Percentiles rank a stretch among this genome's conserved stretches.
Evolutionary conservation across 2,329 filamentous ascomycete species (phyloP).

Genomic region (Chrysosphaeria jannelii): DNA sequence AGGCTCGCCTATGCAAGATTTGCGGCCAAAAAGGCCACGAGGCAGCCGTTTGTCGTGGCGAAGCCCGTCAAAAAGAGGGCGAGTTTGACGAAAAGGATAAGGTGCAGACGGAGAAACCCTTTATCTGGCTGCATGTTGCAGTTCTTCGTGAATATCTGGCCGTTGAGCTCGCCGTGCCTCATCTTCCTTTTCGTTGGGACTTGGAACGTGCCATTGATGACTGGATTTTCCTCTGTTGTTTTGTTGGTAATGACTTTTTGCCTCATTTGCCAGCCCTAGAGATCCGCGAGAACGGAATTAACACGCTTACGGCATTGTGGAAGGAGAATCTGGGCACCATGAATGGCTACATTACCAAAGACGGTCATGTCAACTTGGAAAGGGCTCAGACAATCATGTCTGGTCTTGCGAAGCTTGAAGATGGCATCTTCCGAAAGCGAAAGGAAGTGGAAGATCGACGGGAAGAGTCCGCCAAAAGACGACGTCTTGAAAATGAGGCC

Average conservation of each 20-base stretch:
- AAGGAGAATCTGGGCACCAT: constrained; percentile 69
- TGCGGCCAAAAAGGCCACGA: constrained; percentile 87
- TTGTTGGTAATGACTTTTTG: constrained; percentile 94
- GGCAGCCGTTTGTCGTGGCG: constrained; percentile 55
- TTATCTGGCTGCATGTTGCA: constrained; percentile 92
- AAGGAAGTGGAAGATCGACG: constrained; percentile 63
- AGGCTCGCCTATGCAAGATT: constrained; percentile 51
- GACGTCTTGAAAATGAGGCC: constrained; percentile 46
- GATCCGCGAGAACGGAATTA: constrained; percentile 89
- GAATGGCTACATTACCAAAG: constrained; percentile 89
- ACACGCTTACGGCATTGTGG: constrained; percentile 92
- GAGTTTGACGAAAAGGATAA: constrained; percentile 62
- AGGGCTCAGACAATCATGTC: constrained; percentile 67
- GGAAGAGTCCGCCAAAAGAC: constrained; percentile 48
- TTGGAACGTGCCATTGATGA: constrained; percentile 85
- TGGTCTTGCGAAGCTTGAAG: constrained; percentile 75
- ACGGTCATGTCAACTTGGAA: constrained; percentile 68
- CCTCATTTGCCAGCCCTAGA: constrained; percentile 92
- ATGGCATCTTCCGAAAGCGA: constrained; percentile 68
- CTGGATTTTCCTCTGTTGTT: constrained; percentile 98
- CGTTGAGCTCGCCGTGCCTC: constrained; percentile 58
- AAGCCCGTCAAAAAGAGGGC: constrained; percentile 45
- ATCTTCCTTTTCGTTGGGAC: constrained; percentile 67
- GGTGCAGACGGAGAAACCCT: constrained; percentile 47
- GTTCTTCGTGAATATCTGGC: constrained; percentile 79